A percentile compares a stretch with the other conserved stretches of the same genome.
Conservation (phyloP, 306 rosid genomes). For the Glycyrrhiza uralensis region DNA sequence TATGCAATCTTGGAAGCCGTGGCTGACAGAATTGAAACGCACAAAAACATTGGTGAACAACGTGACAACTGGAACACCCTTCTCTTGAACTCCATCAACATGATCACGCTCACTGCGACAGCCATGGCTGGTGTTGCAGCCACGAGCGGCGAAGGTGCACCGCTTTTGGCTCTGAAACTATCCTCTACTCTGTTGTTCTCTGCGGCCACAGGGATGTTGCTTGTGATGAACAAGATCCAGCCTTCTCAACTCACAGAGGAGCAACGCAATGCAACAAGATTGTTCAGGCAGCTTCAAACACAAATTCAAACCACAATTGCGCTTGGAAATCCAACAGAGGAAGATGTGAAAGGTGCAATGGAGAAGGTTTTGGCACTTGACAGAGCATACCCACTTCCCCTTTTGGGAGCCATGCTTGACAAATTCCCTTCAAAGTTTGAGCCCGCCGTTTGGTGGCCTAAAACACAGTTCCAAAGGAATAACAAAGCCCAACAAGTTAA, state of each 20-base stretch:
- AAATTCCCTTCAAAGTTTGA: conserved; percentile 56
- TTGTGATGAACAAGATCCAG: conserved; percentile 67
- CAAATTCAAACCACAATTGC: conserved; percentile 42
- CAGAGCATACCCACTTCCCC: conserved; percentile 76
- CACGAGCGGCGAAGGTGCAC: neutral
- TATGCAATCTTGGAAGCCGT: conserved; percentile 54
- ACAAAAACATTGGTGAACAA: conserved; percentile 54
- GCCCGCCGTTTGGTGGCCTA: conserved; percentile 87
- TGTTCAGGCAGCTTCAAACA: conserved; percentile 47
- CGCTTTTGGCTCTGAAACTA: conserved; percentile 48
- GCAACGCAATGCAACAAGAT: conserved; percentile 65
- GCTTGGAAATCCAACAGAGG: conserved; percentile 24
- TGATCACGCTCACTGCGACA: conserved; percentile 73
- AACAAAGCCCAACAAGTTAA: neutral
- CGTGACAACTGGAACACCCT: conserved; percentile 74
- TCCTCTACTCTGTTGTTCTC: conserved; percentile 56
- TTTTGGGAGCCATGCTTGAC: conserved; percentile 76
- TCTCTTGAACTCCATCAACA: conserved; percentile 64
- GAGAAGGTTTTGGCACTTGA: conserved; percentile 64
- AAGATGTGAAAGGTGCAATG: conserved; percentile 47
- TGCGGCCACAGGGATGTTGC: conserved; percentile 61
- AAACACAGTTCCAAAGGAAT: conserved; percentile 1
- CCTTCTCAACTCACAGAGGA: conserved; percentile 88
- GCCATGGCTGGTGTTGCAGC: conserved; percentile 56
- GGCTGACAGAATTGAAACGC: conserved; percentile 67